Evolutionary conservation across 164 flowering plant genomes (phyloP).

Genomic region (Vitis riparia): DNA sequence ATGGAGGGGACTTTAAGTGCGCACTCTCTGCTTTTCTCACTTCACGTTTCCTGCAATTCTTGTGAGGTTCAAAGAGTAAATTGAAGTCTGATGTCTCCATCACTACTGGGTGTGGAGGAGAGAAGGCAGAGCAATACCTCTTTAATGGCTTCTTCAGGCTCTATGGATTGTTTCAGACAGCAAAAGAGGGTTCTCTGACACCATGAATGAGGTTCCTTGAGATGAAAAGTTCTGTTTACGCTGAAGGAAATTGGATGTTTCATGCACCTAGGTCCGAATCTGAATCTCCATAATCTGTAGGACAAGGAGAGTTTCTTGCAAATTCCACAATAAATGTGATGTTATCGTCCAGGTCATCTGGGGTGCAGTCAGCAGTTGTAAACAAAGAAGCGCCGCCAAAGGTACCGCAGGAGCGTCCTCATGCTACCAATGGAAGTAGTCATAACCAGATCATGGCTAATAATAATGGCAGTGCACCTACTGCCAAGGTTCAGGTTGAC

Average conservation of each 20-base stretch:
- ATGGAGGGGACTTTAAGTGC: constrained; percentile 55
- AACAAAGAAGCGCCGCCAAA: constrained; percentile 53
- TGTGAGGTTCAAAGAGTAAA: neutral
- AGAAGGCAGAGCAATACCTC: constrained; percentile 48
- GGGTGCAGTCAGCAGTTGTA: constrained; percentile 26
- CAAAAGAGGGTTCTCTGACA: constrained; percentile 89
- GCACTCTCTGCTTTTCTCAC: constrained; percentile 13
- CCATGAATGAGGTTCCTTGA: constrained; percentile 62
- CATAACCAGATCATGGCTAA: constrained; percentile 33
- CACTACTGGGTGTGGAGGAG: constrained; percentile 52
- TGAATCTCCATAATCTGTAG: constrained; percentile 34
- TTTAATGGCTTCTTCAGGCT: constrained; percentile 44
- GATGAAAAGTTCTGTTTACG: constrained; percentile 31
- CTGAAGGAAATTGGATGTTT: constrained; percentile 69
- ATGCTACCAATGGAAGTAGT: constrained; percentile 27
- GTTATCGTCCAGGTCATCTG: constrained; percentile 42
- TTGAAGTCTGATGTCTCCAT: constrained; percentile 53
- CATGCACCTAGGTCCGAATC: constrained; percentile 33
- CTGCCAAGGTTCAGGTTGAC: constrained; percentile 48
- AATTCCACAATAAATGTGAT: constrained; percentile 30
- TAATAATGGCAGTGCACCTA: constrained; percentile 59
- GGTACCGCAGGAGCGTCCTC: constrained; percentile 39
- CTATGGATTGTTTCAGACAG: constrained; percentile 57
- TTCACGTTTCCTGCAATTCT: constrained; percentile 11
- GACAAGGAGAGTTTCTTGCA: constrained; percentile 45